Conservation (phyloP, 1,284 basidiomycete species). For the Ganoderma sp. region DNA sequence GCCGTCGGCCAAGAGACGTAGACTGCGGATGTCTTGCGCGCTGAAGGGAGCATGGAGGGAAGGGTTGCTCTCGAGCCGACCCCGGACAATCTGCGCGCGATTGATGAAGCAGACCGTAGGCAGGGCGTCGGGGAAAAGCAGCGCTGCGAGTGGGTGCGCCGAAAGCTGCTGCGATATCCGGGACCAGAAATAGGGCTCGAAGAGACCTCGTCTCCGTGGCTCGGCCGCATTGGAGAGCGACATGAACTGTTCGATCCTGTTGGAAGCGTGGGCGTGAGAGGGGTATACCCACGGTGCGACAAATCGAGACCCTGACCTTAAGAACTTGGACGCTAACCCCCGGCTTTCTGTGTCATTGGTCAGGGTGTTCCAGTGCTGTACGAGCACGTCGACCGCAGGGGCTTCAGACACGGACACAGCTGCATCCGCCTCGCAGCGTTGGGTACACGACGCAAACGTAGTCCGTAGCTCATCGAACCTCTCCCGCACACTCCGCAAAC, state of each 20-base stretch:
- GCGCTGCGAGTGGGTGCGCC: constrained; percentile 63
- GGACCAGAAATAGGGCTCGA: constrained; percentile 77
- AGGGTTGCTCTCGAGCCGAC: constrained; percentile 65
- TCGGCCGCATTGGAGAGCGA: constrained; percentile 77
- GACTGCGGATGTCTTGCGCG: constrained; percentile 55
- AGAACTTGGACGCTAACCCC: constrained; percentile 60
- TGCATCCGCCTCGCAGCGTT: constrained; percentile 41
- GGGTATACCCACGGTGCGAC: constrained; percentile 17
- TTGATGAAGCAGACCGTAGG: constrained; percentile 72
- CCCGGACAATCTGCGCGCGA: constrained; percentile 62
- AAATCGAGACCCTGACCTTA: constrained; percentile 51
- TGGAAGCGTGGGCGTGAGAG: constrained; percentile 15
- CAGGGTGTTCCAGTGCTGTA: constrained; percentile 59
- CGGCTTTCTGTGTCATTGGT: constrained; percentile 48
- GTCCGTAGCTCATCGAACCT: constrained; percentile 60
- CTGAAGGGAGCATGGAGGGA: constrained; percentile 58
- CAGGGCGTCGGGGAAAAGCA: constrained; percentile 76
- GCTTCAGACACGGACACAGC: constrained; percentile 37
- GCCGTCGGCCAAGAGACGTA: constrained; percentile 40
- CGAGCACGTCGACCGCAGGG: constrained; percentile 58
- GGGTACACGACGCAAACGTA: constrained; percentile 58
- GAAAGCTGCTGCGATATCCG: constrained; percentile 47
- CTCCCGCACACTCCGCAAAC: constrained; percentile 49
- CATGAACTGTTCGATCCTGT: constrained; percentile 79
- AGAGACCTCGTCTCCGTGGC: constrained; percentile 69